Base-by-base conservation (phyloP, 176 grass and related monocot genomes). In the Paspalum vaginatum region DNA sequence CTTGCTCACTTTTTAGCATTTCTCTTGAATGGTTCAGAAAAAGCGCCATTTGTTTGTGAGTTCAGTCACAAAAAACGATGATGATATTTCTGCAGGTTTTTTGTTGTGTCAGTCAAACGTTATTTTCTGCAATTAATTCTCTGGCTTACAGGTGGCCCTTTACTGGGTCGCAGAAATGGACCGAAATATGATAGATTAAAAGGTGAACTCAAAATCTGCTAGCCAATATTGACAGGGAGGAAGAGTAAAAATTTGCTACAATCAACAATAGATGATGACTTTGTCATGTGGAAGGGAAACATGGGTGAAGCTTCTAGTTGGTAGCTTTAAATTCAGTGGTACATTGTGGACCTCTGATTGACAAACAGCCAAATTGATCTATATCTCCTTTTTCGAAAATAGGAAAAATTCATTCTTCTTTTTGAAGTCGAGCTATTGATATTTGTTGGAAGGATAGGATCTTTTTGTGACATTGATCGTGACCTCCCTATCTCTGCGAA, bases 211-310 rank as follows among this genome's bases (percentile, higher is more conserved):
- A 55, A 75, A 55, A 53, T 56, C 14, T 56, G 20, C 59, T 20
- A 52, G 21, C 8, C 11, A 9, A 32, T 9, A 55, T 53, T 0
- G 24, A 58, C 16, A 27, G 38, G 15, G 37, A 66, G 60, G 4
- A 83, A 44, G 21, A 65, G 37, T 83, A 48, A 65, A 45, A 41
- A 17, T 41, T 72, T 17, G 67, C 43, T 79, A 43, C 32, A 81
- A 71, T 61, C 24, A 71, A 16, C 41, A 7, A n/a, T 59, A 16
- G 24, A 5, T 32, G 44, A 10, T 42, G 14, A 43, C 58, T 83
- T 65, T 64, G n/a, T 41, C 80, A 82, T 18, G 14, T 25, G 6
- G 39, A 70, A 70, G 10, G 44, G 14, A 65, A 13, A 8, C 6
- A 25, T 32, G 58, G 16, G 47, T 26, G 21, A 56, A 55, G 59